Conservation (phyloP, 1,284 basidiomycete species). For the Austropuccinia psidii region DNA sequence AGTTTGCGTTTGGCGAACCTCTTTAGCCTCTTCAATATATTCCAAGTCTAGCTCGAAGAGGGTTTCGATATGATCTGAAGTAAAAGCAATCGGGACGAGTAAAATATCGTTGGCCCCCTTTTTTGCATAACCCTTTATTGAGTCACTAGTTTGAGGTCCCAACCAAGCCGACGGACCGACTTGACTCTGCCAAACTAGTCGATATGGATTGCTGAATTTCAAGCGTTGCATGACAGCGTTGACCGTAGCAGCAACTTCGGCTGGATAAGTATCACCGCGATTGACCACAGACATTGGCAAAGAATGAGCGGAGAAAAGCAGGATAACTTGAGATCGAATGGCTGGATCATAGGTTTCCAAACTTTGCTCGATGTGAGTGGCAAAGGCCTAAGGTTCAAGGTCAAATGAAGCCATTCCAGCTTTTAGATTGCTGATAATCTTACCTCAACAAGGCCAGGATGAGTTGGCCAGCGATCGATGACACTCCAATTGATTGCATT, state of each 20-base stretch:
- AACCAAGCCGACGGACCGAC: constrained; percentile 98
- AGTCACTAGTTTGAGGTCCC: constrained; percentile 88
- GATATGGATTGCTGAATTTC: constrained; percentile 70
- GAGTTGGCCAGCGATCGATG: constrained; percentile 95
- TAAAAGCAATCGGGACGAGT: constrained; percentile 93
- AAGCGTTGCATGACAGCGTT: constrained; percentile 79
- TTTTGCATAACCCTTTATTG: constrained; percentile 83
- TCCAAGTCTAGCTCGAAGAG: constrained; percentile 94
- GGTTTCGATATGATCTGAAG: constrained; percentile 98
- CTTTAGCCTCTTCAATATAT: constrained; percentile 78
- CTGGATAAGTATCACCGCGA: constrained; percentile 92
- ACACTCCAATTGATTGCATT: constrained; percentile 83
- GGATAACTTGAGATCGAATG: constrained; percentile 62
- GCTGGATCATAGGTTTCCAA: constrained; percentile 71
- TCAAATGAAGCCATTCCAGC: background rate
- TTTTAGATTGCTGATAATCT: constrained; percentile 42
- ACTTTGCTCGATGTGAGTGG: constrained; percentile 75
- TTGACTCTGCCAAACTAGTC: constrained; percentile 96
- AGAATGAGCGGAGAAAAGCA: constrained; percentile 96
- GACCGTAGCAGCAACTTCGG: constrained; percentile 91
- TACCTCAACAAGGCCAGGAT: constrained; percentile 86
- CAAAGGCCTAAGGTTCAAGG: constrained; percentile 61
- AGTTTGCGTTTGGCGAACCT: constrained; percentile 56
- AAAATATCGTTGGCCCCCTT: constrained; percentile 79
- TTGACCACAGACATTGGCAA: constrained; percentile 95